Evolutionary conservation across 768 basidiomycete genomes (phyloP).

Genomic region (Pulveroboletus sp.): DNA sequence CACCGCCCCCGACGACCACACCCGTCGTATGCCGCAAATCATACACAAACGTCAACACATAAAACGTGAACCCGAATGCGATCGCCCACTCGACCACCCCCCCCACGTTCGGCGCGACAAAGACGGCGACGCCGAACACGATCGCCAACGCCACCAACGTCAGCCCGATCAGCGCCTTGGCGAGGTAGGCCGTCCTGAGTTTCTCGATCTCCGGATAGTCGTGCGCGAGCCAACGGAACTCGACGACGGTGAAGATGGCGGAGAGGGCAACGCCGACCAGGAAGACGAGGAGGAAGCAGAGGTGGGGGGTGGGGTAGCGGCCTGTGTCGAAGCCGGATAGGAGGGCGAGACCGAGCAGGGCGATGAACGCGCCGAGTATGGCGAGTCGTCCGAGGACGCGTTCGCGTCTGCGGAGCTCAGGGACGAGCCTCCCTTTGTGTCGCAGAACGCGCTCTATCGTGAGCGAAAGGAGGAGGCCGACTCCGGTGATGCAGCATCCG

Average conservation of each 20-base stretch:
- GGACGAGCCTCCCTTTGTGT: slow-evolving; percentile 62
- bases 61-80: slow-evolving; percentile 67
- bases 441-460: slow-evolving; percentile 58
- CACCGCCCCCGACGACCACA: neutral
- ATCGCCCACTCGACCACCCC: slow-evolving; percentile 75
- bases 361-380: slow-evolving; percentile 33
- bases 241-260: slow-evolving; percentile 68
- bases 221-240: slow-evolving; percentile 64
- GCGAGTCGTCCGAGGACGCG: slow-evolving; percentile 51
- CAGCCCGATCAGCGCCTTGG: slow-evolving; percentile 56
- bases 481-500: slow-evolving; percentile 11
- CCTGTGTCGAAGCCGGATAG: slow-evolving; percentile 70
- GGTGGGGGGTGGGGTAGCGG: slow-evolving; percentile 46
- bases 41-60: slow-evolving; percentile 65
- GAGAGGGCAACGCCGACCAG: slow-evolving; percentile 67
- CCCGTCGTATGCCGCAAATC: slow-evolving; percentile 58
- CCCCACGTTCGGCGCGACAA: slow-evolving; percentile 40
- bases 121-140: slow-evolving; percentile 24
- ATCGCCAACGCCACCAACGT: slow-evolving; percentile 40
- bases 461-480: slow-evolving; percentile 57
- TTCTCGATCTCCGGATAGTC: slow-evolving; percentile 43
- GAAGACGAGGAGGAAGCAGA: slow-evolving; percentile 64
- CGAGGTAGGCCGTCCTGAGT: slow-evolving; percentile 51
- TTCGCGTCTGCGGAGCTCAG: slow-evolving; percentile 55
- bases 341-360: slow-evolving; percentile 52